A percentile compares a stretch with the other conserved stretches of the same genome.
phyloP scores from a whole-genome alignment of 257 asterid genomes.

The Solanum appendiculatum region DNA sequence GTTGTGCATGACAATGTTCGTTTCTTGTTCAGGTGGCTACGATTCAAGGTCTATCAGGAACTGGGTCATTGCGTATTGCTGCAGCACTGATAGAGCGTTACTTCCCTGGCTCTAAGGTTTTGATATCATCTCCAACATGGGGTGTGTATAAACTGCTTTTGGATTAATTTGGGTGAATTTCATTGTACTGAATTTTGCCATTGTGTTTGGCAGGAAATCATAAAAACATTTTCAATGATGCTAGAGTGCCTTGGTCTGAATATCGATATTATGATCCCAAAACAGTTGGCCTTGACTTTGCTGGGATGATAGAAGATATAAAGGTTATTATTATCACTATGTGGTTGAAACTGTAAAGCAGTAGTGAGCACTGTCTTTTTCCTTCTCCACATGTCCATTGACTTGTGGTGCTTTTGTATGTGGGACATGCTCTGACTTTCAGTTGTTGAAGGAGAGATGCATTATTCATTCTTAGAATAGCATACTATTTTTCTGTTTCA shows the following conservation, averaged over 20 bases:
- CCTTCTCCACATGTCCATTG: not conserved
- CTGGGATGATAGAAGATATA: constrained; percentile 93
- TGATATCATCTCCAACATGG: constrained; percentile 97
- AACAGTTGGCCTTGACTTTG: constrained; percentile 92
- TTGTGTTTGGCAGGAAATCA: constrained; percentile 64
- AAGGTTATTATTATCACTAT: constrained; percentile 39
- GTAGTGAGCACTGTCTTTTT: not conserved
- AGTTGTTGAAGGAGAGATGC: not conserved
- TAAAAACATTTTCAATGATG: constrained; percentile 90
- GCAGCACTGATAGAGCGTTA: constrained; percentile 85
- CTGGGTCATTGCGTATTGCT: constrained; percentile 96
- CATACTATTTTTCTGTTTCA: not conserved
- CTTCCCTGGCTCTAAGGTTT: constrained; percentile 76
- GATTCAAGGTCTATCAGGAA: constrained; percentile 97
- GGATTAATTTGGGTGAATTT: constrained; percentile 3
- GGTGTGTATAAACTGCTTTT: constrained; percentile 32
- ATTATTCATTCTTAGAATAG: not conserved
- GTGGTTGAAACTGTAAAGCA: not conserved
- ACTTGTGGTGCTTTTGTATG: not conserved
- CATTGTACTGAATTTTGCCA: not conserved
- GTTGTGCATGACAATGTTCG: not conserved
- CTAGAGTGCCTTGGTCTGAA: constrained; percentile 92
- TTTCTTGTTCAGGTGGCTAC: constrained; percentile 65
- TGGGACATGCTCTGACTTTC: not conserved
- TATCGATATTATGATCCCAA: constrained; percentile 86